Base-by-base conservation (phyloP, 495 filamentous ascomycete genomes). In the Opeltia flavorubescens region DNA sequence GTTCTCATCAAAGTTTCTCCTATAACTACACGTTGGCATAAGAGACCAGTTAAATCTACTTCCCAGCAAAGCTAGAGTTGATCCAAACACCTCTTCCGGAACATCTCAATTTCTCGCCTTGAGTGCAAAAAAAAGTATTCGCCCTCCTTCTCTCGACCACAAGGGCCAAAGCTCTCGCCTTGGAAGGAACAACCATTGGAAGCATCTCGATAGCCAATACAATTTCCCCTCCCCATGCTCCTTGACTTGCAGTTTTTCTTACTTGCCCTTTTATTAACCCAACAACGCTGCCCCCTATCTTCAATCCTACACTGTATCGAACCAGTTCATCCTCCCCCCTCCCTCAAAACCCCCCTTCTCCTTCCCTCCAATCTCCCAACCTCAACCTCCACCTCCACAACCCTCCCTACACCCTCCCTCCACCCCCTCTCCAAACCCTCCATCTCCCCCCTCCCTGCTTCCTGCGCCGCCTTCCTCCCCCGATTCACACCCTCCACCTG, bases 321-420 rank as follows among this genome's bases (percentile, higher is more conserved):
- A 6, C 25, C 5, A 4, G 21, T 18, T 26, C 42, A 1, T 30
- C 42, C 5, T 9, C 26, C 42, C 21, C 21, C 42, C 15, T 23
- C 42, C 42, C 18, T 25, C 40, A 6, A 7, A 8, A 38, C 3
- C 15, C 2, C 2, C 38, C 64, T 64, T 56, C 81, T 72, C 55
- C 89, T 48, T 44, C 62, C 66, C 67, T 94, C 84, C 13, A 43
- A 28, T 36, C 21, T 38, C 40, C 13, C 29, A 91, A 51, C 34
- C 80, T 75, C 44, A 74, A 80, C 80, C n/a, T 62, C 65, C 61
- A 68, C 71, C 86, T 83, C 95, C 17, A 70, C 71, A 50, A 83
- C 78, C 56, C 89, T 83, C n/a, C n/a, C 34, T 93, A 60, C 5
- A 69, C 71, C 35, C 54, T 59, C 47, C 95, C 55, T 68, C 89